Percentiles rank a stretch among this genome's conserved stretches.
Conservation (phyloP, 2,329 filamentous ascomycete species). For the Aureobasidium sp. region DNA sequence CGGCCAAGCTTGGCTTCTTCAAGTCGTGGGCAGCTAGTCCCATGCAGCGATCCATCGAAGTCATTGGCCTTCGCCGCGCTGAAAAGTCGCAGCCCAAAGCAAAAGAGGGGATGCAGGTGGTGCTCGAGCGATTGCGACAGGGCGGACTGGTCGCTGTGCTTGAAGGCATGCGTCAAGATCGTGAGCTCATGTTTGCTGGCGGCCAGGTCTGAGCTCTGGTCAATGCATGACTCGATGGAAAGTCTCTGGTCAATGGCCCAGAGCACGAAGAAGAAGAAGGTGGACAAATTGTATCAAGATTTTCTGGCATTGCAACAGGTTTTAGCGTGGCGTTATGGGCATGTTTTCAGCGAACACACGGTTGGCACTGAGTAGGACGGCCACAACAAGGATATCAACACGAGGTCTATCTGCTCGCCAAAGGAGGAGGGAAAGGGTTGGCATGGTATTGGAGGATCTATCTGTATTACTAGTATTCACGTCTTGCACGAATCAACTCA, state of each 20-base stretch:
- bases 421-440: background rate
- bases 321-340: constrained; percentile 7
- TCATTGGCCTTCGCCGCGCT: constrained; percentile 69
- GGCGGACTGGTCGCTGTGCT: constrained; percentile 64
- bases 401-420: background rate
- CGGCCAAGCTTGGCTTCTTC: constrained; percentile 50
- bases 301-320: constrained; percentile 4
- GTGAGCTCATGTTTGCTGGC: constrained; percentile 23
- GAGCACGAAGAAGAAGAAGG: background rate
- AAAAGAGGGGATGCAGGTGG: constrained; percentile 74
- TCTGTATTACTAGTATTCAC: constrained; percentile 3
- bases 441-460: background rate
- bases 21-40: constrained; percentile 60
- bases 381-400: background rate
- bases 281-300: constrained; percentile 6
- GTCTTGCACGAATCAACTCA: constrained; percentile 7
- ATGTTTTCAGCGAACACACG: background rate
- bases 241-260: background rate
- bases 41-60: constrained; percentile 74
- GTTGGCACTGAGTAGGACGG: background rate
- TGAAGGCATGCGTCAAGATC: constrained; percentile 61
- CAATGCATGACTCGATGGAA: background rate
- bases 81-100: constrained; percentile 73
- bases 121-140: constrained; percentile 62
- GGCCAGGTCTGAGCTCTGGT: background rate